Evolutionary conservation across 2,329 filamentous ascomycete genomes (phyloP).

Genomic region (Aspergillus amoenus): DNA sequence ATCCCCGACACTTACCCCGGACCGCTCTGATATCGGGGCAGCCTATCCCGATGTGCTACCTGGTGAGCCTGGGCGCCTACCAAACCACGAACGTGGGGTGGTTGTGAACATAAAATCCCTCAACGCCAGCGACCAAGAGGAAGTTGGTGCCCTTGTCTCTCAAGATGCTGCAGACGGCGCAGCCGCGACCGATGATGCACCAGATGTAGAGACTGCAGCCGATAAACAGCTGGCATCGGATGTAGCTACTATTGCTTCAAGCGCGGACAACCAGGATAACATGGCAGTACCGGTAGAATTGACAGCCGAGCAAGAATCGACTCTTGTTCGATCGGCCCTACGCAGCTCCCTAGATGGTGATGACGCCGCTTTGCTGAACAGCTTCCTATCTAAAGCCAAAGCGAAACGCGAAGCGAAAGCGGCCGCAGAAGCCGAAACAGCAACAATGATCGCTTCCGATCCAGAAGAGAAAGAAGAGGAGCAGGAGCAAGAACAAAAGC

Average conservation of each 20-base stretch:
- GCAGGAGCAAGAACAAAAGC: constrained; percentile 8
- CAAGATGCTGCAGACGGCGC: background rate
- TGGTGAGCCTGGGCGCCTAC: constrained; percentile 15
- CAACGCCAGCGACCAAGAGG: constrained; percentile 3
- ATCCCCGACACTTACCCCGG: constrained; percentile 17
- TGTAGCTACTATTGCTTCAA: background rate
- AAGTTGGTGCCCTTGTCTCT: background rate
- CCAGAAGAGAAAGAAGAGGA: constrained; percentile 17
- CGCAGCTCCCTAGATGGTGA: constrained; percentile 39
- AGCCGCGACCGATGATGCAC: constrained; percentile 4
- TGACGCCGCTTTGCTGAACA: constrained; percentile 40
- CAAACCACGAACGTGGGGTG: constrained; percentile 5
- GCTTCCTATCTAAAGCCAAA: constrained; percentile 42
- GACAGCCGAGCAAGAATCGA: constrained; percentile 32
- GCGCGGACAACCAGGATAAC: background rate
- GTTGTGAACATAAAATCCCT: constrained; percentile 17
- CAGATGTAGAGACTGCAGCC: constrained; percentile 14
- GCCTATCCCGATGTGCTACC: constrained; percentile 23
- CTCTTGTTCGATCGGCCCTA: constrained; percentile 37
- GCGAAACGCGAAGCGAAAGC: constrained; percentile 42
- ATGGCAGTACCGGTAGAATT: constrained; percentile 20
- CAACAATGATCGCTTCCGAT: constrained; percentile 20
- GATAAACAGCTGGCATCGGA: constrained; percentile 10
- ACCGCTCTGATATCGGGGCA: constrained; percentile 9
- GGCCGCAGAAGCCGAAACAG: constrained; percentile 12